Evolutionary conservation across 2,329 filamentous ascomycete species (phyloP).

Genomic region (Capronia epimyces): DNA sequence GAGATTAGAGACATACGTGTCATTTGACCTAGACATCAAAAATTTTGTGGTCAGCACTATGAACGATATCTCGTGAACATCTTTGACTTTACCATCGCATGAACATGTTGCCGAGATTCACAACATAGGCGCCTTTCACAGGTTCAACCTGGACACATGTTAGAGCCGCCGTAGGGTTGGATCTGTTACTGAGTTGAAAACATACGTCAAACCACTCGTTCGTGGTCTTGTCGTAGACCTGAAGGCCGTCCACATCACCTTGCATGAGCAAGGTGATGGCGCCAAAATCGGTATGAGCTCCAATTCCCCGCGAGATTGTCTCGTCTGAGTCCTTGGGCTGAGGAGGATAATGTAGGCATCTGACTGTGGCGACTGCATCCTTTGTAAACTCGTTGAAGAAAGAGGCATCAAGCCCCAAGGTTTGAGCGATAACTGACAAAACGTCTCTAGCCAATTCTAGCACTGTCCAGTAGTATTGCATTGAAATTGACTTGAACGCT

Average conservation of each 20-base stretch:
- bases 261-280: slow-evolving; percentile 33
- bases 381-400: slow-evolving; percentile 28
- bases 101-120: slow-evolving; percentile 33
- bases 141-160: slow-evolving; percentile 27
- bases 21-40: slow-evolving; percentile 24
- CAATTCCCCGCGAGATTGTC: slow-evolving; percentile 25
- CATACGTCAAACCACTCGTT: slow-evolving; percentile 29
- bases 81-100: slow-evolving; percentile 25
- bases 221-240: slow-evolving; percentile 29
- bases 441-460: slow-evolving; percentile 23
- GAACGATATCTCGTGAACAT: not conserved
- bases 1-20: slow-evolving; percentile 30
- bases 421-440: slow-evolving; percentile 20
- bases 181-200: not conserved
- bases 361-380: slow-evolving; percentile 28
- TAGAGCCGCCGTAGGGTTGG: not conserved
- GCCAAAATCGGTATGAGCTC: slow-evolving; percentile 34
- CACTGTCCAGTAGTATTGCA: slow-evolving; percentile 21
- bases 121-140: slow-evolving; percentile 28
- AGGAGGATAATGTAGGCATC: slow-evolving; percentile 31
- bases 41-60: not conserved
- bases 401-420: slow-evolving; percentile 19
- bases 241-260: slow-evolving; percentile 29
- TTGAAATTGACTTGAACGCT: slow-evolving; percentile 39
- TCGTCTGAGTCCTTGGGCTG: slow-evolving; percentile 27